These are phyloP conservation scores for Beauveria brongniartii DNA, from an alignment of 2,329 filamentous ascomycete genomes.

Conservation along the genomic window DNA sequence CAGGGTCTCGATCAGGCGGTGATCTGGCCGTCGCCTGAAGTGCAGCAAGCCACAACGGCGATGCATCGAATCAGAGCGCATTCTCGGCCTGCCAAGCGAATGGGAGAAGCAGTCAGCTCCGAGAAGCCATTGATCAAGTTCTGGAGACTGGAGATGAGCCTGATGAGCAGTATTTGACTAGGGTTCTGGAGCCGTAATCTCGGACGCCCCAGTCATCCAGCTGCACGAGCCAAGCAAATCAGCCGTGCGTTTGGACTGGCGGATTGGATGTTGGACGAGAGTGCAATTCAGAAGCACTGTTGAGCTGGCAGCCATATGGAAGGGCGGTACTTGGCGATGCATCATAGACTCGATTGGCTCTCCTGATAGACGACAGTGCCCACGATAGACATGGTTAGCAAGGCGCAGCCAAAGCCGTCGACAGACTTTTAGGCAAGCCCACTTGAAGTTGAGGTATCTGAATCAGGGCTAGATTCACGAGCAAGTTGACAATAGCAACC, in stretches of 20 bases:
- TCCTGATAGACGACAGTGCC: too few relatives aligned
- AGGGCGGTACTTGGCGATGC: not conserved
- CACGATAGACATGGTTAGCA: not conserved
- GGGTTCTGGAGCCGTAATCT: not conserved
- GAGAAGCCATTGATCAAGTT: not conserved
- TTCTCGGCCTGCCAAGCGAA: not conserved
- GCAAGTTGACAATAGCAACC: not conserved
- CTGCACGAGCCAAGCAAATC: conserved; percentile 3
- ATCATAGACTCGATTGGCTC: too few relatives aligned
- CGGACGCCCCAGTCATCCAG: not conserved
- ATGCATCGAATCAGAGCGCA: conserved; percentile 4
- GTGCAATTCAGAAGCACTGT: not conserved
- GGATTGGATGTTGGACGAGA: not conserved
- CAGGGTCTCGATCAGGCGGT: not conserved
- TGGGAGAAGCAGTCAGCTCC: not conserved
- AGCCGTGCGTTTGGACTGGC: not conserved
- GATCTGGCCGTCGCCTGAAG: not conserved
- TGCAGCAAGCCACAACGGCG: conserved; percentile 3
- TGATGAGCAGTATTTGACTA: not conserved
- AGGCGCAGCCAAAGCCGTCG: not conserved
- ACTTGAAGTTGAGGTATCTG: not conserved
- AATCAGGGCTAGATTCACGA: not conserved
- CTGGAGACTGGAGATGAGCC: not conserved
- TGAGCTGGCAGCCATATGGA: not conserved
- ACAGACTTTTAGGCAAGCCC: not conserved